phyloP scores from a whole-genome alignment of 2,329 filamentous ascomycete species.

The Chaetomiaceae sp. region DNA sequence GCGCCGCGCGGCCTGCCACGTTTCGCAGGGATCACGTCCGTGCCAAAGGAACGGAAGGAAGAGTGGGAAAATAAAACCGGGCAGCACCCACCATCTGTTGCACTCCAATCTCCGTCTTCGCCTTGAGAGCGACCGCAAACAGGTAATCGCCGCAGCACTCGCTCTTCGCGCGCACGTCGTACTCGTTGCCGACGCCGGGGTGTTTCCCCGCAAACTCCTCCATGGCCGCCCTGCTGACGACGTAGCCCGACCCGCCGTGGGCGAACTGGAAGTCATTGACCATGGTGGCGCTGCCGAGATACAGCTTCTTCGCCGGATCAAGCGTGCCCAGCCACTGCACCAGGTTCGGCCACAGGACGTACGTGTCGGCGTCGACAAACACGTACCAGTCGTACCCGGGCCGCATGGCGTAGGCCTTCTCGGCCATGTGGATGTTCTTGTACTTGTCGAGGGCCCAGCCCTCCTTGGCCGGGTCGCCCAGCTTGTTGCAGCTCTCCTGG shows the following conservation, averaged over 20 bases:
- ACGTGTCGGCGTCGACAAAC: slow-evolving; percentile 56
- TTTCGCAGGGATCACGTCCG: too few species aligned
- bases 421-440: slow-evolving; percentile 57
- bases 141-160: slow-evolving; percentile 52
- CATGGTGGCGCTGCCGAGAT: slow-evolving; percentile 47
- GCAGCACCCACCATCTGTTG: slow-evolving; percentile 38
- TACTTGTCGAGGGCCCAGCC: slow-evolving; percentile 58
- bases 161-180: slow-evolving; percentile 38
- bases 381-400: slow-evolving; percentile 56
- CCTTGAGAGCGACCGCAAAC: slow-evolving; percentile 43
- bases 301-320: slow-evolving; percentile 41
- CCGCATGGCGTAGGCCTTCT: slow-evolving; percentile 47
- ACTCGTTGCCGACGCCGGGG: slow-evolving; percentile 42
- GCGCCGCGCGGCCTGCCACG: too few species aligned
- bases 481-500: slow-evolving; percentile 41
- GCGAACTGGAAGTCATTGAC: slow-evolving; percentile 43
- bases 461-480: slow-evolving; percentile 29
- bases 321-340: slow-evolving; percentile 44
- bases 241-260: slow-evolving; percentile 54
- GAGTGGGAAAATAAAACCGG: background rate
- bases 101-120: slow-evolving; percentile 41
- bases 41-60: slow-evolving; percentile 8
- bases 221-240: slow-evolving; percentile 51
- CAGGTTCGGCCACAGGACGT: slow-evolving; percentile 51
- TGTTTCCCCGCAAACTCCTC: slow-evolving; percentile 40